Evolutionary conservation across 495 filamentous ascomycete species (phyloP), one percentile per base, ranked within the genome.

Genomic region (Rhizodiscina lignyota): DNA sequence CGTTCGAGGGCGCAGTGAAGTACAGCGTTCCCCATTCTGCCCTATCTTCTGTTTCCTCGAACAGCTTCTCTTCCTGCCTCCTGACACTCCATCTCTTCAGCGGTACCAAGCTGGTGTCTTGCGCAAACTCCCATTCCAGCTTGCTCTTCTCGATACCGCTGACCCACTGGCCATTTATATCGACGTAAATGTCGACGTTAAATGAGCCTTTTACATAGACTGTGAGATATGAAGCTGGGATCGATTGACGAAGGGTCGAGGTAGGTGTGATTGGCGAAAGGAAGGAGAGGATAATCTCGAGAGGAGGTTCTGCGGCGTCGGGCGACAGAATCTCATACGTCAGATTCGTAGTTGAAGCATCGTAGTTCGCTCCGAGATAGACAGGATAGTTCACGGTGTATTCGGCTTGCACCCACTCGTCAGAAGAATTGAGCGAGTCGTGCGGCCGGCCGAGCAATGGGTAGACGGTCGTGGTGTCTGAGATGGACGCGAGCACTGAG

Each of bases 191-290:
- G 50, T 79, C 71, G n/a, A 94, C 61, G 43, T 74, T 68, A 34
- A 77, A 69, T 35, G 60, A 62, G 22, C 83, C 84, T 39, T 72
- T 63, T 16, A 81, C 82, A 48, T 77, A 57, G 22, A 92, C 66
- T 5, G 74, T 79, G 28, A 94, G 38, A 49, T 96, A 96, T 26
- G 77, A 77, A 11, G 85, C 87, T 19, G 87, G 87, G 26, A 96
- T 75, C 19, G 82, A 77, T 63, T 96, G 87, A 45, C 85, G 72
- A 41, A 93, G 60, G 35, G 84, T 93, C 37, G 86, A 94, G 3
- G 83, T 83, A 2, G 85, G 83, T 0, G 87, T 96, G 30, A 96
- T 83, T 4, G 87, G 87, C 17, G 85, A 93, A 24, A 93, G 66
- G 56, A 94, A 94, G 2, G 85, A 87, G 17, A 94, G 65, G 2